Percentiles rank a stretch among this genome's conserved stretches.
phyloP scores from a whole-genome alignment of 2,329 filamentous ascomycete genomes.

The Diaporthe humulicola region DNA sequence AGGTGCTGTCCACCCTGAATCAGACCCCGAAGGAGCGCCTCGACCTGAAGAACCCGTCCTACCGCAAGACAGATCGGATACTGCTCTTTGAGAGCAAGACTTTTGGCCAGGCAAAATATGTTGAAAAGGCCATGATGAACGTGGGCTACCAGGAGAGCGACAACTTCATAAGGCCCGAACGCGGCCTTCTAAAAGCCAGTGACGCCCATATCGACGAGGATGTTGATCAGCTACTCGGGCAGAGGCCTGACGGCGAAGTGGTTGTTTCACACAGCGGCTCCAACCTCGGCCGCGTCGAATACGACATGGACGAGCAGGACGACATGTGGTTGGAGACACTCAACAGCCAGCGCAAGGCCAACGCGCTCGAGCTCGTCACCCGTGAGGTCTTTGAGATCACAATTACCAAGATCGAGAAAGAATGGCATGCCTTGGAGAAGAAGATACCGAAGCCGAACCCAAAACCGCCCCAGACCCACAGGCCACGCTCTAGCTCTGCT shows the following conservation, averaged over 20 bases:
- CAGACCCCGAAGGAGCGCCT: constrained; percentile 85
- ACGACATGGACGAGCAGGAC: constrained; percentile 99
- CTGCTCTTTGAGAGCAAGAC: constrained; percentile 86
- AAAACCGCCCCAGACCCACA: constrained; percentile 93
- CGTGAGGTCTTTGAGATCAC: constrained; percentile 97
- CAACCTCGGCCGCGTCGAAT: constrained; percentile 87
- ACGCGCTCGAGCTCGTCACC: constrained; percentile 85
- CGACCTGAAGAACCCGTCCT: constrained; percentile 82
- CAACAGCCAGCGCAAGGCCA: constrained; percentile 81
- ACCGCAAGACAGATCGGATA: constrained; percentile 83
- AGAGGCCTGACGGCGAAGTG: constrained; percentile 70
- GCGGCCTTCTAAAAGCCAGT: constrained; percentile 75
- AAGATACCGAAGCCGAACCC: constrained; percentile 97
- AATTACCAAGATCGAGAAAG: constrained; percentile 98
- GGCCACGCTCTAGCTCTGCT: constrained; percentile 92
- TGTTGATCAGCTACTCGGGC: constrained; percentile 58
- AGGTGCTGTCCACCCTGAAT: constrained; percentile 81
- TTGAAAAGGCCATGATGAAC: constrained; percentile 95
- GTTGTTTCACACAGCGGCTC: constrained; percentile 55
- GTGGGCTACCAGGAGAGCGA: constrained; percentile 97
- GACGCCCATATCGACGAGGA: constrained; percentile 73
- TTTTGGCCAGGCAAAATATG: constrained; percentile 88
- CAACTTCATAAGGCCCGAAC: constrained; percentile 83
- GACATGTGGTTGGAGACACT: constrained; percentile 93
- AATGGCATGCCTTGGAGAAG: constrained; percentile 97